Percentiles rank a stretch among this genome's conserved stretches.
Conservation (phyloP, 2,329 filamentous ascomycete genomes). For the Epichloe uncinata region DNA sequence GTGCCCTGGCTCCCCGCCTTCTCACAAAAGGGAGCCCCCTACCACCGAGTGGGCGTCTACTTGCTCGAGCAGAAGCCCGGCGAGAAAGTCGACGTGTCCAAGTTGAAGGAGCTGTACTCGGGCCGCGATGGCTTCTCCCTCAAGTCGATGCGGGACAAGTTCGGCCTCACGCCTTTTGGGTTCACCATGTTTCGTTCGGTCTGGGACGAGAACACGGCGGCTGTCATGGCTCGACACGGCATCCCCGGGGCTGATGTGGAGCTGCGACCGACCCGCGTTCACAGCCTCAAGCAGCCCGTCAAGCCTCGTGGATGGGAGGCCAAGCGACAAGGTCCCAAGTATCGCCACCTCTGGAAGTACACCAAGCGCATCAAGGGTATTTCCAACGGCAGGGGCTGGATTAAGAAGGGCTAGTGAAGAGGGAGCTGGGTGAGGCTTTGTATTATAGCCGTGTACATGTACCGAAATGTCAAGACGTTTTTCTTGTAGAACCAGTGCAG, state of each 20-base stretch:
- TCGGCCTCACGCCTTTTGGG: constrained; percentile 59
- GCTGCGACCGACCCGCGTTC: constrained; percentile 67
- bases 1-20: constrained; percentile 75
- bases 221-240: constrained; percentile 69
- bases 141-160: constrained; percentile 58
- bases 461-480: not conserved
- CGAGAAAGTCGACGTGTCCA: constrained; percentile 40
- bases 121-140: constrained; percentile 58
- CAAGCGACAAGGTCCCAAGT: constrained; percentile 52
- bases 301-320: constrained; percentile 53
- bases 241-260: constrained; percentile 69
- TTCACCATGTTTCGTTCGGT: constrained; percentile 76
- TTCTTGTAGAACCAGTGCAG: not conserved
- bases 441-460: constrained; percentile 7
- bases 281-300: constrained; percentile 49
- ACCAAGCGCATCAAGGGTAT: constrained; percentile 41
- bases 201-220: constrained; percentile 82
- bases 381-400: constrained; percentile 29
- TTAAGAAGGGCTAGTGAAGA: constrained; percentile 16
- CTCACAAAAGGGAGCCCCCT: constrained; percentile 74
- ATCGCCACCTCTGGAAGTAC: constrained; percentile 51
- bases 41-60: constrained; percentile 78
- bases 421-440: constrained; percentile 1
- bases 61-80: constrained; percentile 66
- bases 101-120: constrained; percentile 39